Conservation (phyloP, 192 early-diverging fungal genomes). For the Coemansia sp. region DNA sequence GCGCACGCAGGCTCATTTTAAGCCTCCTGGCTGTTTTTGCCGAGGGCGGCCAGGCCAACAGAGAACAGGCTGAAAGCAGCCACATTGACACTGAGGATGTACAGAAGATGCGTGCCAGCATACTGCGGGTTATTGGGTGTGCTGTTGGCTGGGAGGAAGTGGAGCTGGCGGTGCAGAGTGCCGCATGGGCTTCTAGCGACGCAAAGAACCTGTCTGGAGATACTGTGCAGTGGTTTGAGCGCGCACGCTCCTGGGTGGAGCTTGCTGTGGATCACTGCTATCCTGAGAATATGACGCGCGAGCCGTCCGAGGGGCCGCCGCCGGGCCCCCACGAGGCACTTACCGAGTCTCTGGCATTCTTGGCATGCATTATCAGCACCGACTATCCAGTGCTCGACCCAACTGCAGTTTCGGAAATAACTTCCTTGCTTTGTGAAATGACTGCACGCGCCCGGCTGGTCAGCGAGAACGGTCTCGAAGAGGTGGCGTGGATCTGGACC, state of each 20-base stretch:
- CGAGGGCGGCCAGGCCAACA: constrained; percentile 5
- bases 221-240: constrained; percentile 27
- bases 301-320: constrained; percentile 8
- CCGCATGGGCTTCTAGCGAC: constrained; percentile 32
- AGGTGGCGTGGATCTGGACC: constrained; percentile 46
- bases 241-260: constrained; percentile 22
- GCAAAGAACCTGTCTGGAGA: constrained; percentile 20
- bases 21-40: constrained; percentile 28
- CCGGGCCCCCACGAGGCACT: constrained; percentile 13
- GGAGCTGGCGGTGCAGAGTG: constrained; percentile 22
- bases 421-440: constrained; percentile 15
- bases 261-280: constrained; percentile 31
- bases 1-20: constrained; percentile 26
- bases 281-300: constrained; percentile 10
- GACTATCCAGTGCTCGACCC: constrained; percentile 48
- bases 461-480: constrained; percentile 9
- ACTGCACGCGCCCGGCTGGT: constrained; percentile 23
- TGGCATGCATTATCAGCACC: constrained; percentile 24
- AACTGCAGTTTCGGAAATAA: constrained; percentile 8
- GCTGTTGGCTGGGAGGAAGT: constrained; percentile 39
- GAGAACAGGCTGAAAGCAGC: constrained; percentile 14
- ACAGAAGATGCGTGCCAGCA: constrained; percentile 17
- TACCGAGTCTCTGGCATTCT: constrained; percentile 30
- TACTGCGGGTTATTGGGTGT: constrained; percentile 24
- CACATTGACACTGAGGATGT: background rate